Conservation (phyloP, 2,329 filamentous ascomycete genomes). For the Rhynchosporium agropyri region DNA sequence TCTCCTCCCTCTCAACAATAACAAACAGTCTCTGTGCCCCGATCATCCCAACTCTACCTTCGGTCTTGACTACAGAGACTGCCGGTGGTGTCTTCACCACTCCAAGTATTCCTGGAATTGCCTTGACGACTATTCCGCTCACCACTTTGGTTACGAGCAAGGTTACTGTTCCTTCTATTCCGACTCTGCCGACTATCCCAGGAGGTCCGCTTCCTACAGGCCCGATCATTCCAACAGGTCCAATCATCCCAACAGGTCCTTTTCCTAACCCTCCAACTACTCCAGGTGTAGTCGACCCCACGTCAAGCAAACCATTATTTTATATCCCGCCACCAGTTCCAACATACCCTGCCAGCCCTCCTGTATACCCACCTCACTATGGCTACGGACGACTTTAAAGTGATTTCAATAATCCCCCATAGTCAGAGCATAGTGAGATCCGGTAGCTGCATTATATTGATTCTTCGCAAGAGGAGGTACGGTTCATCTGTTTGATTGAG, state of each 20-base stretch:
- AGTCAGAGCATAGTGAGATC: background rate
- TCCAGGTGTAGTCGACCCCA: conserved; percentile 3
- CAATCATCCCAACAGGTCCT: background rate
- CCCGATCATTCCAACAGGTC: background rate
- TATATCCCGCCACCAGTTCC: conserved; percentile 6
- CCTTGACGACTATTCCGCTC: background rate
- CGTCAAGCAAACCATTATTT: conserved; percentile 3
- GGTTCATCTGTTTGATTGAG: background rate
- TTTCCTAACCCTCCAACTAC: background rate
- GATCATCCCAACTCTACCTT: conserved; percentile 8
- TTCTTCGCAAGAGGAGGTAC: background rate
- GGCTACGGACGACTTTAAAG: background rate
- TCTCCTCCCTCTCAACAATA: conserved; percentile 8
- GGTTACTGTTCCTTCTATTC: conserved; percentile 3
- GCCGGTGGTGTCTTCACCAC: conserved; percentile 16
- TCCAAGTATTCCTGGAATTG: background rate
- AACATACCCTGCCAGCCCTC: conserved; percentile 13
- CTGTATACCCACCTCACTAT: conserved; percentile 2
- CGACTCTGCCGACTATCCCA: conserved; percentile 1
- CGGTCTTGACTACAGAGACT: conserved; percentile 2
- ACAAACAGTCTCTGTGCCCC: conserved; percentile 11
- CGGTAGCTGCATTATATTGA: background rate
- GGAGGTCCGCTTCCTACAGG: background rate
- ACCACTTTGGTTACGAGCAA: conserved; percentile 8
- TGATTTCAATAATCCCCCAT: too few relatives aligned